Evolutionary conservation across 179 eudicot species (phyloP), one percentile per base, ranked within the genome.

Genomic region (Gypsophila paniculata): DNA sequence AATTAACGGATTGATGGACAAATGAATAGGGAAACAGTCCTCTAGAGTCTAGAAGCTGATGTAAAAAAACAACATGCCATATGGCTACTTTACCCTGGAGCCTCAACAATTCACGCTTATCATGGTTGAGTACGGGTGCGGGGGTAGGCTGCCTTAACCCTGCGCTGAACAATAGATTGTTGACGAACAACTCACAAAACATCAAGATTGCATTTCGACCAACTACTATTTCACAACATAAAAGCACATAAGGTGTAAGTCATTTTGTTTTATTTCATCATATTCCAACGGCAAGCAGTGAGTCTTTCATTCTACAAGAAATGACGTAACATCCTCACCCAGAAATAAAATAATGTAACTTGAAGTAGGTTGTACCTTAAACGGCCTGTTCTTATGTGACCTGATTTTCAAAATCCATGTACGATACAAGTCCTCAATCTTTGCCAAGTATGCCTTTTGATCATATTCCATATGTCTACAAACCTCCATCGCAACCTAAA

Each of bases 401-500:
- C 83, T 87, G 9, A 87, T 74, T 85, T 84, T 90, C 75, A 76
- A 84, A 85, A 78, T 83, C 96, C 96, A 90, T 39, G 83, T 65
- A 34, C 80, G 82, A 42, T 76, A 90, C 58, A 90, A 70, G 69
- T 72, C 51, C 77, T 69, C 79, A 42, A 85, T 75, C 75, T 69
- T 81, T 57, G 73, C 73, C 65, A 79, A 39, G 68, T 73, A 82
- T 26, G 72, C 54, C 72, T 58, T 32, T 8, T 57, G 60, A 32
- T 74, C 78, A 49, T 62, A 68, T 62, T 82, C 78, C 65, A 79
- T 78, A 69, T 82, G 86, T 72, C 73, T 77, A 54, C 86, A 79
- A 75, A 91, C 75, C 79, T 90, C 93, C 89, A 86, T 74, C 34
- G 93, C 83, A 73, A 78, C 88, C 97, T 91, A 76, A 66, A 54